Evolutionary conservation across 139 green algal species (phyloP).

Genomic region (Auxenochlorella pyrenoidosa): DNA sequence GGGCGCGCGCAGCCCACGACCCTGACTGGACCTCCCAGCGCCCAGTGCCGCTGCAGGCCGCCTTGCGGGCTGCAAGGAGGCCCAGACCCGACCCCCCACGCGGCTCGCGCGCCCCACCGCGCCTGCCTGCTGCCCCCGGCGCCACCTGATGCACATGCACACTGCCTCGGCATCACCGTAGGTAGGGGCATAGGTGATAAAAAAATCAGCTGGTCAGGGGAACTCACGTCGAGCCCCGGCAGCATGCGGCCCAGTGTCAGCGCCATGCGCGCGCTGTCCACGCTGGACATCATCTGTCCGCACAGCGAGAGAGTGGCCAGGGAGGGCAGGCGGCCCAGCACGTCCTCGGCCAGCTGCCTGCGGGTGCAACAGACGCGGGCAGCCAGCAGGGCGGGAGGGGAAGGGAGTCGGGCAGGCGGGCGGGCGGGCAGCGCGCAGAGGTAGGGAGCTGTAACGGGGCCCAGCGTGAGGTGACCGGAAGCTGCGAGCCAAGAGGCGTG

Average conservation of each 20-base stretch:
- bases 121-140: no score
- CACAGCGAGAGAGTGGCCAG: constrained; percentile 18
- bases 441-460: no score
- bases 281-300: constrained; percentile 2
- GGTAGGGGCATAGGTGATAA: background rate
- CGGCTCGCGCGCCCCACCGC: no score
- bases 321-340: background rate
- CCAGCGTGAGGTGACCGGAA: no score
- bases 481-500: no score
- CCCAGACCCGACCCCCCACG: no score
- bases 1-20: background rate
- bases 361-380: no score
- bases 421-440: background rate
- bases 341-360: constrained; percentile 11
- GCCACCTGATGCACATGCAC: no score
- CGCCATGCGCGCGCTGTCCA: constrained; percentile 21
- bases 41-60: no score
- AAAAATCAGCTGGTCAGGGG: background rate
- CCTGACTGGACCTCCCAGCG: no score
- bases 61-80: no score
- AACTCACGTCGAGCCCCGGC: background rate
- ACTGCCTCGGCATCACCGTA: background rate
- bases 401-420: background rate
- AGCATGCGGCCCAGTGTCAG: constrained; percentile 19
- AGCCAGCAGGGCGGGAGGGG: no score